phyloP scores from a whole-genome alignment of 2,329 filamentous ascomycete genomes.

The Trichoderma sp. region DNA sequence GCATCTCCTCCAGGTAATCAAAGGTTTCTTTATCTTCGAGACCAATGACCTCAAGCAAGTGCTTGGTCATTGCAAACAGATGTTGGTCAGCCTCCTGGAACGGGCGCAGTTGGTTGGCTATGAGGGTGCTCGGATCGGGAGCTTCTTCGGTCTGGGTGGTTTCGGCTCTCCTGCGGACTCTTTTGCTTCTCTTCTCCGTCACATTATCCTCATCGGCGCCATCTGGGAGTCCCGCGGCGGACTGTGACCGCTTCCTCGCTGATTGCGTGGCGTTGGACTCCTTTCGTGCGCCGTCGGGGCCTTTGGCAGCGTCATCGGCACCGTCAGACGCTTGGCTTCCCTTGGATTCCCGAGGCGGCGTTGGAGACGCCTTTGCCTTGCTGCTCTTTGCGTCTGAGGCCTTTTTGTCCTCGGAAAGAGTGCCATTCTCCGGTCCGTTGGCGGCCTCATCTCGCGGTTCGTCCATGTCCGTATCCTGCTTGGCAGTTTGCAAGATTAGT shows the following conservation, averaged over 20 bases:
- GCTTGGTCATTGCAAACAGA: slow-evolving; percentile 58
- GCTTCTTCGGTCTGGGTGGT: slow-evolving; percentile 59
- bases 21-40: slow-evolving; percentile 54
- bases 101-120: slow-evolving; percentile 58
- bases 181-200: slow-evolving; percentile 65
- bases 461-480: slow-evolving; percentile 36
- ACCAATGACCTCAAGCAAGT: slow-evolving; percentile 58
- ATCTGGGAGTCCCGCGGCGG: slow-evolving; percentile 60
- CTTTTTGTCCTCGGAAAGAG: slow-evolving; percentile 21
- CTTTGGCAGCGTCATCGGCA: slow-evolving; percentile 36
- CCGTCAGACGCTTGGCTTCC: slow-evolving; percentile 34
- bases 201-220: slow-evolving; percentile 58
- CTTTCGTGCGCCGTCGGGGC: slow-evolving; percentile 39
- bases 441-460: slow-evolving; percentile 29
- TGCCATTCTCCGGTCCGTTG: slow-evolving; percentile 25
- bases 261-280: slow-evolving; percentile 45
- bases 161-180: slow-evolving; percentile 56
- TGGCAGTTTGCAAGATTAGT: slow-evolving; percentile 34
- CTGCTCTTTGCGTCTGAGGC: slow-evolving; percentile 9
- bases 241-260: slow-evolving; percentile 64
- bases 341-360: slow-evolving; percentile 29
- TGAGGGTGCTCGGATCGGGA: slow-evolving; percentile 54
- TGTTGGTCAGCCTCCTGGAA: slow-evolving; percentile 60
- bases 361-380: slow-evolving; percentile 16
- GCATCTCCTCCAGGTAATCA: slow-evolving; percentile 50